These are phyloP conservation scores for Zygoascus biomembranicola DNA, from an alignment of 805 yeast species.

Conservation along the genomic window DNA sequence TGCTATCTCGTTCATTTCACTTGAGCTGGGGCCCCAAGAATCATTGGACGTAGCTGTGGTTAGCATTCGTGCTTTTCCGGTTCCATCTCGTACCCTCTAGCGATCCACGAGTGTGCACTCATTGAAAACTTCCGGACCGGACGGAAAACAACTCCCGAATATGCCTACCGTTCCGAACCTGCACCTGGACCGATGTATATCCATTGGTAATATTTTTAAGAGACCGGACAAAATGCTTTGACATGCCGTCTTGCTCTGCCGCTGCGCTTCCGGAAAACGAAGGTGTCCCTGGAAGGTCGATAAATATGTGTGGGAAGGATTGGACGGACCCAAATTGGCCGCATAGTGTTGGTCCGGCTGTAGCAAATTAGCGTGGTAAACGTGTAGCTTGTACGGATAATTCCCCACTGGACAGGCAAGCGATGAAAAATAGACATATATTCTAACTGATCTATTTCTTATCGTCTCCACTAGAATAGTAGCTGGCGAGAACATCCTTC, in stretches of 20 bases:
- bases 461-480: neutral
- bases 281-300: too few relatives aligned
- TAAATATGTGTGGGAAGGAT: too few relatives aligned
- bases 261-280: too few relatives aligned
- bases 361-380: too few relatives aligned
- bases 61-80: neutral
- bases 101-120: too few relatives aligned
- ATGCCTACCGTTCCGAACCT: conserved; percentile 57
- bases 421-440: too few relatives aligned
- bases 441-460: neutral
- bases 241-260: neutral
- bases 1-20: conserved; percentile 77
- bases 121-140: neutral
- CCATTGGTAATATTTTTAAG: conserved; percentile 86
- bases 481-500: neutral
- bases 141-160: neutral
- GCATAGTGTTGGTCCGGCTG: too few relatives aligned
- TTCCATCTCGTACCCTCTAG: neutral
- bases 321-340: too few relatives aligned
- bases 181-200: conserved; percentile 72
- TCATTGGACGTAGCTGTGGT: conserved; percentile 68
- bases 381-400: too few relatives aligned
- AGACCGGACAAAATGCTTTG: conserved; percentile 64
- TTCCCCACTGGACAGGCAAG: too few relatives aligned
- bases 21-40: conserved; percentile 67